These are phyloP conservation scores for Colletotrichum graminicola DNA, from an alignment of 2,329 filamentous ascomycete species.

Conservation along the genomic window DNA sequence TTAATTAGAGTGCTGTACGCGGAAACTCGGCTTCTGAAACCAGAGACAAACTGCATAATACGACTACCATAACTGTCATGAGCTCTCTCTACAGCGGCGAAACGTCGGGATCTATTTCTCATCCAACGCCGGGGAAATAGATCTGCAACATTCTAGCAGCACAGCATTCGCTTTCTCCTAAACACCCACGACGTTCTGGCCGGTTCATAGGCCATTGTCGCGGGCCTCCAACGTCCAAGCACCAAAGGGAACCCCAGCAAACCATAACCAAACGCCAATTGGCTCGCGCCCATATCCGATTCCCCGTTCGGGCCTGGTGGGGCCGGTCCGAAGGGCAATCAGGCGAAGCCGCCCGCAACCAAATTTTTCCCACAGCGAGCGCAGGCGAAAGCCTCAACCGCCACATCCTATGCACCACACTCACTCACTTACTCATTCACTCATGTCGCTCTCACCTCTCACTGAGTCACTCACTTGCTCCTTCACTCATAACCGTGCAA, in stretches of 20 bases:
- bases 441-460: background rate
- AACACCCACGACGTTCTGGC: background rate
- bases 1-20: no score
- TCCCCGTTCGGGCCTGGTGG: slow-evolving; percentile 21
- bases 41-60: no score
- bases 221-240: background rate
- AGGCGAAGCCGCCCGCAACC: slow-evolving; percentile 17
- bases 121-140: background rate
- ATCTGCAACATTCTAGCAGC: background rate
- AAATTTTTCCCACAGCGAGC: slow-evolving; percentile 10
- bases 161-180: background rate
- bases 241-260: background rate
- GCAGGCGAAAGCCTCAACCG: slow-evolving; percentile 34
- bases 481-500: background rate
- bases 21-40: no score
- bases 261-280: slow-evolving; percentile 11
- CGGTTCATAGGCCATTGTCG: background rate
- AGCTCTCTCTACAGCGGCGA: background rate
- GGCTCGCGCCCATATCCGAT: slow-evolving; percentile 16
- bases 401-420: slow-evolving; percentile 25
- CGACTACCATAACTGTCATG: background rate
- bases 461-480: background rate
- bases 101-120: background rate
- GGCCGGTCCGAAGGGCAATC: slow-evolving; percentile 22
- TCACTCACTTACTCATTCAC: background rate